These are phyloP conservation scores for Sisymbrium irio DNA, from an alignment of 345 rosid species.

Conservation along the genomic window DNA sequence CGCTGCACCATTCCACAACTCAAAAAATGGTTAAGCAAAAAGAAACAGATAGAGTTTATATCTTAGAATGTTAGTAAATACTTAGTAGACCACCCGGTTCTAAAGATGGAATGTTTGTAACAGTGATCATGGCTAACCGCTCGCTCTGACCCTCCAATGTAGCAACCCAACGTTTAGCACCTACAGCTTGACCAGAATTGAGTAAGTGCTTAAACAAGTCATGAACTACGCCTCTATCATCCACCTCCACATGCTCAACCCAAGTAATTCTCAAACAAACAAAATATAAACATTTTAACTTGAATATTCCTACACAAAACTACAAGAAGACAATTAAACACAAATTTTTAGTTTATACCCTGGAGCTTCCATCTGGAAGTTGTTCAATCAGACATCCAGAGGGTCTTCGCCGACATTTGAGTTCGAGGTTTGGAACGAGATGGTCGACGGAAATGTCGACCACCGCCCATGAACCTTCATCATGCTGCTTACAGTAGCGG, in stretches of 20 bases:
- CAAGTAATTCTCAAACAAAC: conserved; percentile 47
- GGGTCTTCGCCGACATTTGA: conserved; percentile 69
- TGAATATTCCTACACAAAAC: neutral
- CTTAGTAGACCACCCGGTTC: conserved; percentile 53
- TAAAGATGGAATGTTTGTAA: conserved; percentile 46
- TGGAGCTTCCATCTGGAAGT: conserved; percentile 71
- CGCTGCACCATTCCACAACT: conserved; percentile 38
- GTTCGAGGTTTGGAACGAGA: conserved; percentile 46
- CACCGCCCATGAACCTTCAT: conserved; percentile 83
- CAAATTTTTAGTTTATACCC: conserved; percentile 39
- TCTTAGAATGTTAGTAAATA: neutral
- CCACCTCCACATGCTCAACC: conserved; percentile 93
- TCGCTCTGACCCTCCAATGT: conserved; percentile 81
- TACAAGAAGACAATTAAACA: neutral
- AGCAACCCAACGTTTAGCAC: conserved; percentile 88
- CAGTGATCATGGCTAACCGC: conserved; percentile 68
- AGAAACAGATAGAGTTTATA: neutral
- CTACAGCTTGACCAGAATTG: conserved; percentile 67
- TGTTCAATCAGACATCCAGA: conserved; percentile 91
- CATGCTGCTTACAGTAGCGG: conserved; percentile 75
- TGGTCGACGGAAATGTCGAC: conserved; percentile 90
- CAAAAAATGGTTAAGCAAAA: neutral
- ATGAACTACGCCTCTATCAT: conserved; percentile 68
- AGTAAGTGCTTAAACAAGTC: conserved; percentile 60
- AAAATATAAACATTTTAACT: neutral